phyloP scores from a whole-genome alignment of 1,284 basidiomycete species.

The Boletellus dicymbophilus region DNA sequence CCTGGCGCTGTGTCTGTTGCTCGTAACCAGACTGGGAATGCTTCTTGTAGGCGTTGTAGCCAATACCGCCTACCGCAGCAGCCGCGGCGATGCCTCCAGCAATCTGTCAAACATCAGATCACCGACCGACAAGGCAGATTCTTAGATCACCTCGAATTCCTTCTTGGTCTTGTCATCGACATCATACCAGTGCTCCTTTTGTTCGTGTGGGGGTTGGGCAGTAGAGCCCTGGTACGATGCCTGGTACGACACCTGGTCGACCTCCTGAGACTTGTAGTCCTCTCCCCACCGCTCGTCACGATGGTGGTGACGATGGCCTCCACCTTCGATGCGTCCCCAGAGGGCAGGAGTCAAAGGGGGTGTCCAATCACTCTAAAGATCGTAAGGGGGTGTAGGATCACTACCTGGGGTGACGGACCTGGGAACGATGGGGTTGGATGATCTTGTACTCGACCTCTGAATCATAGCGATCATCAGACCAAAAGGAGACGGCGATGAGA shows the following conservation, averaged over 20 bases:
- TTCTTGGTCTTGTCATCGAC: slow-evolving; percentile 57
- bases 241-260: background rate
- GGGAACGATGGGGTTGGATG: slow-evolving; percentile 69
- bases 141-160: slow-evolving; percentile 49
- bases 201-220: slow-evolving; percentile 42
- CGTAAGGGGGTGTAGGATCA: background rate
- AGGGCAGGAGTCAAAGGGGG: slow-evolving; percentile 63
- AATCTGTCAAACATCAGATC: slow-evolving; percentile 41
- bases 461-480: slow-evolving; percentile 9
- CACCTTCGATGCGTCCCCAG: slow-evolving; percentile 56
- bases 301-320: slow-evolving; percentile 17
- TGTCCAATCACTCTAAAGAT: slow-evolving; percentile 59
- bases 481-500: background rate
- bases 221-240: slow-evolving; percentile 29
- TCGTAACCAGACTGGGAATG: slow-evolving; percentile 42
- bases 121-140: background rate
- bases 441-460: slow-evolving; percentile 64
- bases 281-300: slow-evolving; percentile 15
- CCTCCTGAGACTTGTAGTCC: slow-evolving; percentile 14
- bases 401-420: slow-evolving; percentile 39
- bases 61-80: slow-evolving; percentile 50
- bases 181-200: slow-evolving; percentile 57
- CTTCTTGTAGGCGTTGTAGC: slow-evolving; percentile 54
- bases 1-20: slow-evolving; percentile 26
- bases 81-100: slow-evolving; percentile 65